These are phyloP conservation scores for Ophiocordyceps camponoti-leonardi DNA, from an alignment of 2,329 filamentous ascomycete species.

Conservation along the genomic window DNA sequence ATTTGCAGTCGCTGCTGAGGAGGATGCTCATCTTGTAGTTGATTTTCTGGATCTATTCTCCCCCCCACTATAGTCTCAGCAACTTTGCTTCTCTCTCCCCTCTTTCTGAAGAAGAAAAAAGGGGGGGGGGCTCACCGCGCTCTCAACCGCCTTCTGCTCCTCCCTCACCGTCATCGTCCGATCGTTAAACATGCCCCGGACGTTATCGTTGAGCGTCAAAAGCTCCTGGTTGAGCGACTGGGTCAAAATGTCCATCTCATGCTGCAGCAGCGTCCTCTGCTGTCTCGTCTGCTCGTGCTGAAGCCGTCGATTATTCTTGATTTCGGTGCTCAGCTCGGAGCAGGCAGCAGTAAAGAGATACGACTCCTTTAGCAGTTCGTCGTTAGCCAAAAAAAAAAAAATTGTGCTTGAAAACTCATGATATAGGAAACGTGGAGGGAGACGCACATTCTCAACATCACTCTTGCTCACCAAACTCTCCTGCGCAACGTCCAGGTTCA, in stretches of 20 bases:
- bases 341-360: slow-evolving; percentile 92
- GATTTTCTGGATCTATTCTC: slow-evolving; percentile 62
- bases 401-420: too few species aligned
- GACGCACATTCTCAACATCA: slow-evolving; percentile 62
- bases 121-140: slow-evolving; percentile 36
- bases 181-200: slow-evolving; percentile 95
- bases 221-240: slow-evolving; percentile 78
- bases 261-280: slow-evolving; percentile 72
- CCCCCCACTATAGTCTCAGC: too few species aligned
- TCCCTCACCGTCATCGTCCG: slow-evolving; percentile 81
- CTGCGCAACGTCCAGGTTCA: slow-evolving; percentile 69
- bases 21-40: slow-evolving; percentile 92
- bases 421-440: too few species aligned
- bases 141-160: slow-evolving; percentile 73
- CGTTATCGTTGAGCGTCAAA: slow-evolving; percentile 64
- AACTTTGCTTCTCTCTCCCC: too few species aligned
- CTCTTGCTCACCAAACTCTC: slow-evolving; percentile 72
- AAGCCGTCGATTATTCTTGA: slow-evolving; percentile 58
- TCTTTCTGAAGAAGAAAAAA: too few species aligned
- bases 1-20: slow-evolving; percentile 79
- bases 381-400: background rate
- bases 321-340: slow-evolving; percentile 76
- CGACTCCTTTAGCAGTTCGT: slow-evolving; percentile 36
- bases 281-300: slow-evolving; percentile 69
- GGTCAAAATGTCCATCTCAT: slow-evolving; percentile 83